Base-by-base conservation (phyloP, 2,329 filamentous ascomycete species). In the Fusarium transvaalense region DNA sequence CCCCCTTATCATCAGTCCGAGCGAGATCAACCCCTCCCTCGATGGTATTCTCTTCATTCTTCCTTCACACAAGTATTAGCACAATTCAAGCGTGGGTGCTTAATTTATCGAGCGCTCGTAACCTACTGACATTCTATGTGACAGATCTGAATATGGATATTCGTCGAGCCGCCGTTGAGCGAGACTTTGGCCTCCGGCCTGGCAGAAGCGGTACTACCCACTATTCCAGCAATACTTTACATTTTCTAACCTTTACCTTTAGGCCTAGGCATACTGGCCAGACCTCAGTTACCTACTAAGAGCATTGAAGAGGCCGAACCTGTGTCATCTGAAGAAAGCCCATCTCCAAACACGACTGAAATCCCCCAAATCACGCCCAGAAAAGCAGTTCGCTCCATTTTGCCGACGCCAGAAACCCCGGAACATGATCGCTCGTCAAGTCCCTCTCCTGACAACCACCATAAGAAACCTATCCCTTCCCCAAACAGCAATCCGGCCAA, bases 121-220 rank as follows among this genome's bases (percentile, higher is more conserved):
- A 10, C 5, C 15, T 51, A 39, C 31, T 38, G 9, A 23, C 19
- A 15, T 17, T 37, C 29, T 25, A 15, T n/a, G 23, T 13, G 13
- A 25, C 13, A 63, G 42, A 14, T 21, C 21, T 17, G 10, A 34
- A 3, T 4, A 67, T 67, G 64, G 53, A 35, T 14, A 23, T 52
- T n/a, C 63, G 57, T 12, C 51, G 43, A 41, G 57, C 43, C 5
- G 39, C 53, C 7, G 63, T 64, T 6, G 38, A 59, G 31, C 57
- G 43, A 25, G 63, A 67, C 25, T 67, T 67, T 29, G 52, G 64
- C 25, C 64, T 67, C 19, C 38, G 63, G 29, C 64, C 64, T 25
- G 27, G 64, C 51, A 52, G 47, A 43, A 31, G 8, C 10, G 21
- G 23, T 48, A 25, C 37, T 45, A 12, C 27, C 5, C 15, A 34